These are phyloP conservation scores for Senna tora DNA, from an alignment of 306 rosid species.

Conservation along the genomic window DNA sequence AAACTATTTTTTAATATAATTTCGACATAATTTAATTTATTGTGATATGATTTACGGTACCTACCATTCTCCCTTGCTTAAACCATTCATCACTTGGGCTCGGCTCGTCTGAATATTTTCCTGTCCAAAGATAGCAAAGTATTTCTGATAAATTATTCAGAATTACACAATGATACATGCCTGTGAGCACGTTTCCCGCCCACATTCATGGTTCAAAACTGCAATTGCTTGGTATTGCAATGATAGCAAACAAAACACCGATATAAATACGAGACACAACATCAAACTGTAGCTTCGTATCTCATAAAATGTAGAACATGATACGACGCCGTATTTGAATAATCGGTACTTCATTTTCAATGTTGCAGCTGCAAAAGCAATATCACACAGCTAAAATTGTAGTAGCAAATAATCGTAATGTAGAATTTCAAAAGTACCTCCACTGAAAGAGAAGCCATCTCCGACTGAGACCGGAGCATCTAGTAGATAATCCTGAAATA, in stretches of 20 bases:
- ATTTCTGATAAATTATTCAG: constrained; percentile 21
- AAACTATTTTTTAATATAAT: not conserved
- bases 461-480: constrained; percentile 83
- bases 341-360: not conserved
- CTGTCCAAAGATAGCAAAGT: constrained; percentile 45
- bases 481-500: constrained; percentile 66
- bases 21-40: not conserved
- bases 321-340: too few relatives aligned
- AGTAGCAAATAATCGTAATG: not conserved
- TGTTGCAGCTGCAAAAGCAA: not conserved
- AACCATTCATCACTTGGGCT: constrained; percentile 92
- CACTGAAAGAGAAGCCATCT: constrained; percentile 88
- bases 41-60: not conserved
- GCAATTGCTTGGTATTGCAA: not conserved
- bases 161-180: not conserved
- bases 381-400: not conserved
- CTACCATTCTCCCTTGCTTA: constrained; percentile 79
- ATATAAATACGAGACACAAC: not conserved
- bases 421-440: constrained; percentile 51
- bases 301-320: too few relatives aligned
- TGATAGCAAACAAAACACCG: not conserved
- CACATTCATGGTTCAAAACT: not conserved
- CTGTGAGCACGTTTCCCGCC: not conserved
- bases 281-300: too few relatives aligned
- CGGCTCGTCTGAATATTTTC: constrained; percentile 83